Conservation (phyloP, 768 basidiomycete species). For the Coprinopsis strossmayeri region DNA sequence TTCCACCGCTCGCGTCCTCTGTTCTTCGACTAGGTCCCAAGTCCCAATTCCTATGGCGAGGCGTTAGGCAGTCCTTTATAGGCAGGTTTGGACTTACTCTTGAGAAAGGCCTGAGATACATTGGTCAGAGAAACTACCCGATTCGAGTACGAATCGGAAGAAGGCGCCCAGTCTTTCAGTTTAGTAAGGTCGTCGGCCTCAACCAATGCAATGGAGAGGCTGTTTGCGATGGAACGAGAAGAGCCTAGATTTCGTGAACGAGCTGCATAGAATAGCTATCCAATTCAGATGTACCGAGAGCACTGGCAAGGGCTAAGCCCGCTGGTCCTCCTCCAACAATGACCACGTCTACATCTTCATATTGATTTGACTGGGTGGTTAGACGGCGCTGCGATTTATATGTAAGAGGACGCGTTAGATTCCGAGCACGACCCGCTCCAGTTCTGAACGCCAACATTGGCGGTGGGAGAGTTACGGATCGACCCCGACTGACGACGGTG, state of each 20-base stretch:
- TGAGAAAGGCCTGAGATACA: slow-evolving; percentile 58
- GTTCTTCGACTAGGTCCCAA: slow-evolving; percentile 71
- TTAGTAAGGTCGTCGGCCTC: slow-evolving; percentile 76
- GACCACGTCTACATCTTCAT: slow-evolving; percentile 73
- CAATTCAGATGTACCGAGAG: slow-evolving; percentile 52
- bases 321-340: slow-evolving; percentile 94
- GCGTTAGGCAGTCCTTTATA: neutral
- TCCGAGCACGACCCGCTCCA: neutral
- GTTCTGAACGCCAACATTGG: slow-evolving; percentile 3
- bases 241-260: slow-evolving; percentile 36
- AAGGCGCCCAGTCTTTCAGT: slow-evolving; percentile 59
- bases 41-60: slow-evolving; percentile 62
- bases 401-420: neutral
- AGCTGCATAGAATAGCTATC: slow-evolving; percentile 1
- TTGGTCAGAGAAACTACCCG: slow-evolving; percentile 84
- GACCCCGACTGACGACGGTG: too few relatives aligned
- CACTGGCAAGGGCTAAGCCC: slow-evolving; percentile 84
- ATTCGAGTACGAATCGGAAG: slow-evolving; percentile 60
- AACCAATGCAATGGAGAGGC: slow-evolving; percentile 62
- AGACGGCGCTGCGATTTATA: neutral
- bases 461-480: neutral
- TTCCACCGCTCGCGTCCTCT: slow-evolving; percentile 65
- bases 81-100: slow-evolving; percentile 35
- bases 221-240: slow-evolving; percentile 38
- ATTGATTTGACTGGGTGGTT: neutral